Evolutionary conservation across 2,329 filamentous ascomycete genomes (phyloP).

Genomic region (Fusarium longipes): DNA sequence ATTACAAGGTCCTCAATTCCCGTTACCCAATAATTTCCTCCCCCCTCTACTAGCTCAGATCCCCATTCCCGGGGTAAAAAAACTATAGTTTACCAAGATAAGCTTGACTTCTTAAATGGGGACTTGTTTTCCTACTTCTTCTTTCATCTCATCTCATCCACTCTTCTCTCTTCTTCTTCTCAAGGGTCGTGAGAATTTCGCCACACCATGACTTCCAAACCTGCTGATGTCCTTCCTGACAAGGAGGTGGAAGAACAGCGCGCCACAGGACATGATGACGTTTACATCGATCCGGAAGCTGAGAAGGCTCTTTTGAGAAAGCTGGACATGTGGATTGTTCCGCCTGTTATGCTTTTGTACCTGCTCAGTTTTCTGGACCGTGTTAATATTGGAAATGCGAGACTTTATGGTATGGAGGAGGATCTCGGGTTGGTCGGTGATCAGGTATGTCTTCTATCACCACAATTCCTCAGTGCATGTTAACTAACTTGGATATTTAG

Average conservation of each 20-base stretch:
- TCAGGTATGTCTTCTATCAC: background rate
- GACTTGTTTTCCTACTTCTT: background rate
- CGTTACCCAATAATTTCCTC: constrained; percentile 15
- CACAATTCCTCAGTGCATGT: fast-evolving
- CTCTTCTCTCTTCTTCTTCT: background rate
- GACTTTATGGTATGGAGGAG: constrained; percentile 70
- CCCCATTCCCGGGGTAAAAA: constrained; percentile 27
- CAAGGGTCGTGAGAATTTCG: background rate
- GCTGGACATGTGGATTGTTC: constrained; percentile 71
- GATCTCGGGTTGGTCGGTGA: constrained; percentile 68
- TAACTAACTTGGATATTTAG: constrained; percentile 46
- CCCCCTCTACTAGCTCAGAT: background rate
- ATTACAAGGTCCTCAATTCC: constrained; percentile 2
- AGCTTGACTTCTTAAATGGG: constrained; percentile 29
- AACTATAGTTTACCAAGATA: constrained; percentile 14
- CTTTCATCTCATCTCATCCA: background rate
- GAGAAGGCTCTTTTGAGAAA: constrained; percentile 62
- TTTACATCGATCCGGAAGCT: constrained; percentile 47
- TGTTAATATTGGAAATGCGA: constrained; percentile 66
- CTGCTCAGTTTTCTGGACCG: constrained; percentile 54
- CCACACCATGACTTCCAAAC: constrained; percentile 36
- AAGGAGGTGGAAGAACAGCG: constrained; percentile 41
- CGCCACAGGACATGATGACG: constrained; percentile 23
- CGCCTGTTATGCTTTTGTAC: constrained; percentile 71
- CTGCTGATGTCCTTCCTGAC: constrained; percentile 13